Percentiles rank a stretch among this genome's conserved stretches.
phyloP scores from a whole-genome alignment of 2,329 filamentous ascomycete genomes.

The Epichloe gansuensis region DNA sequence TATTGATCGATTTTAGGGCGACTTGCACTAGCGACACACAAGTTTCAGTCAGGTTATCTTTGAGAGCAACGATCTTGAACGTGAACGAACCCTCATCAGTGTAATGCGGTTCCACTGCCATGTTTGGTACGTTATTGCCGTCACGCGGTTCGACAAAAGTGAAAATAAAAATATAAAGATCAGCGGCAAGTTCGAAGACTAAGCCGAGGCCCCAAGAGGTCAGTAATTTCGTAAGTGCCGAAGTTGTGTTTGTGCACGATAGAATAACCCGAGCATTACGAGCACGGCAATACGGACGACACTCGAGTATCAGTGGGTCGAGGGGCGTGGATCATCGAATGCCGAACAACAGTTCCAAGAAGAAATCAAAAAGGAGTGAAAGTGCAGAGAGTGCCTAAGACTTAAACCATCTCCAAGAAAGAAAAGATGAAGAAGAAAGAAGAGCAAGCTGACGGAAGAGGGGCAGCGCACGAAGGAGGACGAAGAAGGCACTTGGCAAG shows the following conservation, averaged over 20 bases:
- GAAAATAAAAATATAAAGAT: neutral
- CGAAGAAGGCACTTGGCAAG: neutral
- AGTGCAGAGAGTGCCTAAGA: neutral
- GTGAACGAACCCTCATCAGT: constrained; percentile 6
- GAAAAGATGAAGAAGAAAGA: neutral
- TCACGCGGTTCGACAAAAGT: neutral
- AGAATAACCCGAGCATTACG: neutral
- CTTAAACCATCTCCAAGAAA: neutral
- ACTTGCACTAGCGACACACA: constrained; percentile 17
- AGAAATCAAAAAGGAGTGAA: neutral
- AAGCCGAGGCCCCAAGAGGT: neutral
- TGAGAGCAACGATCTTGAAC: neutral
- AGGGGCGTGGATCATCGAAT: neutral
- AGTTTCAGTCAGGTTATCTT: neutral
- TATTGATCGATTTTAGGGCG: constrained; percentile 14
- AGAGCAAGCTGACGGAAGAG: neutral
- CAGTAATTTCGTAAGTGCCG: neutral
- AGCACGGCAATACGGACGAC: neutral
- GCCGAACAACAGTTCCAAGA: neutral
- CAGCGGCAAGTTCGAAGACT: too few species aligned
- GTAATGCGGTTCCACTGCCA: constrained; percentile 2
- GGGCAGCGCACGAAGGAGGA: neutral
- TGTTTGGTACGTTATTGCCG: neutral
- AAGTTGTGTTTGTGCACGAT: neutral
- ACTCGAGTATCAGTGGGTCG: neutral